Conservation (phyloP, 2,329 filamentous ascomycete species). For the Trichoderma polysporum region DNA sequence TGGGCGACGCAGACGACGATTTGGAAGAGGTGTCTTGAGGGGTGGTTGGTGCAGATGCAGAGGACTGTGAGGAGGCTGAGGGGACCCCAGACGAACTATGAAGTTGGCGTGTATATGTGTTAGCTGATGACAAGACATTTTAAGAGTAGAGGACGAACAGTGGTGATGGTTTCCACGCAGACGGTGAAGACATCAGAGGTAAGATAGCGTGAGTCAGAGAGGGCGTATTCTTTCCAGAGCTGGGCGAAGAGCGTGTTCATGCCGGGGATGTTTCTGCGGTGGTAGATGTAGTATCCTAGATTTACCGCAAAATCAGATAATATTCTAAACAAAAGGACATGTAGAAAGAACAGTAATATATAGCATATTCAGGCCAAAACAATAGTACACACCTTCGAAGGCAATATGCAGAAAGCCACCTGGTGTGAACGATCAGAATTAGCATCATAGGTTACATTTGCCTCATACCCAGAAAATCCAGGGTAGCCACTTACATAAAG, state of each 20-base stretch:
- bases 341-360: neutral
- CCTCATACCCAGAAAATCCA: neutral
- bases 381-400: constrained; percentile 65
- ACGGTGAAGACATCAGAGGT: constrained; percentile 79
- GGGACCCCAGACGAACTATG: constrained; percentile 57
- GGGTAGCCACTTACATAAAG: constrained; percentile 46
- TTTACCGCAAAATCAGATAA: neutral
- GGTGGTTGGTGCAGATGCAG: constrained; percentile 44
- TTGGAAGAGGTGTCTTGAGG: constrained; percentile 52
- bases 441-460: neutral
- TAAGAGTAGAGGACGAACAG: constrained; percentile 49
- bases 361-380: neutral
- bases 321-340: neutral
- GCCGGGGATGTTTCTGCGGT: constrained; percentile 64
- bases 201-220: constrained; percentile 84
- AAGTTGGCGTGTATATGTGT: neutral
- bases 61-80: constrained; percentile 52
- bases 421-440: constrained; percentile 29
- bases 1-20: constrained; percentile 53
- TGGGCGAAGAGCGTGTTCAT: constrained; percentile 76
- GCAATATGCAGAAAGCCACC: constrained; percentile 71
- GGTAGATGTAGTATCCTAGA: constrained; percentile 70
- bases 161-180: constrained; percentile 83
- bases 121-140: neutral
- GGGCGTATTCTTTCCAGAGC: constrained; percentile 89